Percentiles rank a stretch among this genome's conserved stretches.
Evolutionary conservation across 2,329 filamentous ascomycete species (phyloP).

Genomic region (Penicillium brevicompactum): DNA sequence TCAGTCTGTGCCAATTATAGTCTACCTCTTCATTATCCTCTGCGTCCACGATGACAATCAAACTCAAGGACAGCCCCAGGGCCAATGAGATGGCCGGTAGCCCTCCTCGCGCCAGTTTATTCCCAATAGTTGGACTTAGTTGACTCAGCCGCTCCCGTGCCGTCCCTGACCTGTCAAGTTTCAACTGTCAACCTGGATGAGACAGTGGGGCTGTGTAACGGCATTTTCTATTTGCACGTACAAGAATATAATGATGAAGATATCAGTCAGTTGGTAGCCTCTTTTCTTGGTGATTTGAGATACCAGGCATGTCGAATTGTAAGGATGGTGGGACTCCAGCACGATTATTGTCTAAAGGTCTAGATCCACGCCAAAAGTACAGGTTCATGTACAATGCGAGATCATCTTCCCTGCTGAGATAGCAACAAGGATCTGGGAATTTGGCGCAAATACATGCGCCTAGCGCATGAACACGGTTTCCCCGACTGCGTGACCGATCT

Average conservation of each 20-base stretch:
- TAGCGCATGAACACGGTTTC: conserved; percentile 5
- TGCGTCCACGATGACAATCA: neutral
- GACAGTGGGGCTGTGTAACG: conserved; percentile 7
- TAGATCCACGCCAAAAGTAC: conserved; percentile 18
- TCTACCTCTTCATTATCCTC: neutral
- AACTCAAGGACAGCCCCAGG: neutral
- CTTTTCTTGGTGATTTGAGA: neutral
- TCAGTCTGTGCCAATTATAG: neutral
- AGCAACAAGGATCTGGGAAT: neutral
- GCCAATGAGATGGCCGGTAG: conserved; percentile 9
- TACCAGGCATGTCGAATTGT: neutral
- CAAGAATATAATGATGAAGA: neutral
- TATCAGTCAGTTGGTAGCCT: neutral
- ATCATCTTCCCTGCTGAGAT: conserved; percentile 7
- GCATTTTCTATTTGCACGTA: neutral
- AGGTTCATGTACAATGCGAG: conserved; percentile 23
- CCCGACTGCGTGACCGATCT: conserved; percentile 14
- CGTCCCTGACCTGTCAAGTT: conserved; percentile 24
- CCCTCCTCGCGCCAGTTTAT: conserved; percentile 13
- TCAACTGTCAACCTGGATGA: conserved; percentile 7
- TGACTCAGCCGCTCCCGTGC: conserved; percentile 13
- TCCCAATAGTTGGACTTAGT: conserved; percentile 21
- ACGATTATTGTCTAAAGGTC: neutral
- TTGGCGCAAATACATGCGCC: neutral
- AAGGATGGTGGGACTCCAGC: neutral